Evolutionary conservation across 2,329 filamentous ascomycete species (phyloP).

Genomic region (Botryotinia narcissicola): DNA sequence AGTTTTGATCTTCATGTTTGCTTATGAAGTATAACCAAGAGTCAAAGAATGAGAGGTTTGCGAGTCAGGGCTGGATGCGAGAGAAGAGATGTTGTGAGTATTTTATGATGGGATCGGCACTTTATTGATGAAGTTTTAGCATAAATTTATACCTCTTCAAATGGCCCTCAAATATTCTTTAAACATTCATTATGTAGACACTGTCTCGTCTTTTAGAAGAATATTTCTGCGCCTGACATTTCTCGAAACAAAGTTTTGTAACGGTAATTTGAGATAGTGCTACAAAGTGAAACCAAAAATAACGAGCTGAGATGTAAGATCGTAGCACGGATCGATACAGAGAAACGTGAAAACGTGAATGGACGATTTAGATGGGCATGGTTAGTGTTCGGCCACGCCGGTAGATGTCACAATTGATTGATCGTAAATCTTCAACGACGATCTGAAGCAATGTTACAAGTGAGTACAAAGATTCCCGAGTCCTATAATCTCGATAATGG

Average conservation of each 20-base stretch:
- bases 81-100: neutral
- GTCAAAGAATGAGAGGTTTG: rapidly evolving
- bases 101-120: neutral
- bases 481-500: too few species aligned
- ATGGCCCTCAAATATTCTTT: neutral
- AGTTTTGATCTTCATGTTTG: neutral
- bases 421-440: neutral
- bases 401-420: neutral
- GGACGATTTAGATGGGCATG: neutral
- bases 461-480: neutral
- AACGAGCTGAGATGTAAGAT: neutral
- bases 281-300: neutral
- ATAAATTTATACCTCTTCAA: neutral
- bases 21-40: rapidly evolving
- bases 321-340: too few species aligned
- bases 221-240: neutral
- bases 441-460: neutral
- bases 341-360: too few species aligned
- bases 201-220: neutral
- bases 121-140: too few species aligned
- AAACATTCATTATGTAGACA: neutral
- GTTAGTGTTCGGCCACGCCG: neutral
- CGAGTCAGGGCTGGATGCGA: neutral
- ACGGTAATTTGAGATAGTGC: neutral
- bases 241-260: neutral